Base-by-base conservation (phyloP, 2,329 filamentous ascomycete species). In the Aspergillus sp. region DNA sequence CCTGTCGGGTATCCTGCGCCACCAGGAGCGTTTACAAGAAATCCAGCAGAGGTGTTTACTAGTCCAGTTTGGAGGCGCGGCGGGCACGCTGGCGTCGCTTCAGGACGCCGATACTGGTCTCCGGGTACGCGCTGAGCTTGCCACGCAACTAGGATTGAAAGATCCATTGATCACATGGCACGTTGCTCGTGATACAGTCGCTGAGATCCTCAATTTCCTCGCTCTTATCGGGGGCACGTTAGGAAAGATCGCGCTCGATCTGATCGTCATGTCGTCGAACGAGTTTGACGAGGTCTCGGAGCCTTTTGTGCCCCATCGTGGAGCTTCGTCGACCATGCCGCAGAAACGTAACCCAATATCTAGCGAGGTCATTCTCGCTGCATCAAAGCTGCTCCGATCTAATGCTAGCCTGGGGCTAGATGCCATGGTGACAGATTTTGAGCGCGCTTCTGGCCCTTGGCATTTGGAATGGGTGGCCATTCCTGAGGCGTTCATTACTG, bases 261-360 rank as follows among this genome's bases (percentile, higher is more conserved):
- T 85, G 0, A 83, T 84, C 30, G 72, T 84, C 63, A 83, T 84
- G 81, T 83, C 78, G 1, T 84, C 82, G 3, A 84, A 82, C 60
- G 82, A 85, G 62, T 68, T 83, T 19, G 75, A 75, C 3, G 79
- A 84, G 66, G 80, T 84, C 3, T 77, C 81, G 0, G 83, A 85
- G 65, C 83, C 83, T 0, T 84, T 80, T 46, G 80, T 83, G 1
- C 78, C 80, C 2, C 80, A 83, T 61, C 75, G 82, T 5, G 82
- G 82, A 1, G 80, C 81, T 2, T 82, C 78, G 0, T 82, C 79
- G 0, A 84, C 82, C 0, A 84, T 85, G 82, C 82, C 82, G 2
- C 82, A 84, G 65, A 85, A 85, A 68, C 75, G 82, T 3, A 85
- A 85, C 47, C 82, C 82, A 1, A 84, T 85, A 37, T 83, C 82